phyloP scores from a whole-genome alignment of 2,329 filamentous ascomycete species.

The Furcasterigmium furcatum region DNA sequence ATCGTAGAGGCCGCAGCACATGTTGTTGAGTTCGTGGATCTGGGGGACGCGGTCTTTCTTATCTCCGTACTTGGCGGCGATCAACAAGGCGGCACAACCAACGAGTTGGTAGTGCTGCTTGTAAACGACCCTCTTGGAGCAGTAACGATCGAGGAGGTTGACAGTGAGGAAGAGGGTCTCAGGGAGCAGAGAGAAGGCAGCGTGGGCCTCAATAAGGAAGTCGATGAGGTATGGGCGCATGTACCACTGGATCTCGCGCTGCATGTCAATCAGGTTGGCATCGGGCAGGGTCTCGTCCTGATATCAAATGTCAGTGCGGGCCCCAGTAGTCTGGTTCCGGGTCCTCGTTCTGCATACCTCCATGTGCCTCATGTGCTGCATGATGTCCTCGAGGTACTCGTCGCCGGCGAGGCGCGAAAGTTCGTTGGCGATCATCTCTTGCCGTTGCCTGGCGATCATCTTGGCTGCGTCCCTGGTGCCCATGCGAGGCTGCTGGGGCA shows the following conservation, averaged over 20 bases:
- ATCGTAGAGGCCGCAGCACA: slow-evolving; percentile 98
- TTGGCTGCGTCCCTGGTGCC: slow-evolving; percentile 73
- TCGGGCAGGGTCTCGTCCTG: slow-evolving; percentile 85
- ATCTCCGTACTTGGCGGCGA: slow-evolving; percentile 97
- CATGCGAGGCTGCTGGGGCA: slow-evolving; percentile 50
- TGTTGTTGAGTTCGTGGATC: slow-evolving; percentile 94
- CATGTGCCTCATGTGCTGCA: slow-evolving; percentile 94
- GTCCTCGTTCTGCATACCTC: too few species aligned
- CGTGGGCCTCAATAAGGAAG: slow-evolving; percentile 95
- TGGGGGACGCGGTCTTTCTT: slow-evolving; percentile 98
- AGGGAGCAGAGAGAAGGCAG: slow-evolving; percentile 88
- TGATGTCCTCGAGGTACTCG: slow-evolving; percentile 91
- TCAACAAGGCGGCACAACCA: slow-evolving; percentile 90
- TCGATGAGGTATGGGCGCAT: slow-evolving; percentile 98
- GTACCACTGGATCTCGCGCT: slow-evolving; percentile 99
- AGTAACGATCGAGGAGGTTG: slow-evolving; percentile 96
- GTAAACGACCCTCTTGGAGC: slow-evolving; percentile 95
- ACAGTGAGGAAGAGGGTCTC: slow-evolving; percentile 95
- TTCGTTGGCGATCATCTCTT: slow-evolving; percentile 85
- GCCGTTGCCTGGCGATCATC: slow-evolving; percentile 75
- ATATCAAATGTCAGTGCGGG: too few species aligned
- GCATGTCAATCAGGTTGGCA: slow-evolving; percentile 97
- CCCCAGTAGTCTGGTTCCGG: too few species aligned
- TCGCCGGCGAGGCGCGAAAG: slow-evolving; percentile 81
- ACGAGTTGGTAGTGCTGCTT: slow-evolving; percentile 99